Evolutionary conservation across 345 rosid species (phyloP).

Genomic region (Pelargonium nanum): DNA sequence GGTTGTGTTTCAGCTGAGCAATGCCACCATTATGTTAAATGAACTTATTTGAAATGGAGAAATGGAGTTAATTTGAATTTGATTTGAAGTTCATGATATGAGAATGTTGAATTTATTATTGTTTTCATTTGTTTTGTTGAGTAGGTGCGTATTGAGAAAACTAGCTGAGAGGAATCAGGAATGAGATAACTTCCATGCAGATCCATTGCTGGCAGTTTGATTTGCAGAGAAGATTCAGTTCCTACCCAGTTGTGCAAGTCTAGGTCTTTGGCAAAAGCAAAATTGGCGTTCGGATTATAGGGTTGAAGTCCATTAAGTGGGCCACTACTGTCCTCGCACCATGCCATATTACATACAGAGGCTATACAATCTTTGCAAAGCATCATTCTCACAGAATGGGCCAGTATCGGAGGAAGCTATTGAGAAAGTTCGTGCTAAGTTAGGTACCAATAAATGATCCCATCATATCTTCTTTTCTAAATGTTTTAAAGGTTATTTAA

Average conservation of each 20-base stretch:
- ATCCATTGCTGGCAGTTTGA: conserved; percentile 16
- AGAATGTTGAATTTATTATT: background rate
- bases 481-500: background rate
- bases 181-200: conserved; percentile 16
- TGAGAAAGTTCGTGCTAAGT: conserved; percentile 45
- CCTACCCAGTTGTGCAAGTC: conserved; percentile 17
- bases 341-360: conserved; percentile 78
- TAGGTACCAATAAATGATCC: conserved; percentile 42
- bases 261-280: conserved; percentile 16
- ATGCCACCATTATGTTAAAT: background rate
- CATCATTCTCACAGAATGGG: conserved; percentile 58
- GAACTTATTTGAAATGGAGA: background rate
- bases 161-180: background rate
- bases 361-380: conserved; percentile 63
- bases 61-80: background rate
- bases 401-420: conserved; percentile 70
- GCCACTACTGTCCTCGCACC: conserved; percentile 32
- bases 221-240: conserved; percentile 15
- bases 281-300: conserved; percentile 22
- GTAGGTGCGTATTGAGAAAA: background rate
- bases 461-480: background rate
- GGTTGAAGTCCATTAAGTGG: conserved; percentile 17
- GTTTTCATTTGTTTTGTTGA: background rate
- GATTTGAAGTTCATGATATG: background rate
- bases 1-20: background rate